Conservation (phyloP, 768 basidiomycete species). For the Psilocybe tampanensis region DNA sequence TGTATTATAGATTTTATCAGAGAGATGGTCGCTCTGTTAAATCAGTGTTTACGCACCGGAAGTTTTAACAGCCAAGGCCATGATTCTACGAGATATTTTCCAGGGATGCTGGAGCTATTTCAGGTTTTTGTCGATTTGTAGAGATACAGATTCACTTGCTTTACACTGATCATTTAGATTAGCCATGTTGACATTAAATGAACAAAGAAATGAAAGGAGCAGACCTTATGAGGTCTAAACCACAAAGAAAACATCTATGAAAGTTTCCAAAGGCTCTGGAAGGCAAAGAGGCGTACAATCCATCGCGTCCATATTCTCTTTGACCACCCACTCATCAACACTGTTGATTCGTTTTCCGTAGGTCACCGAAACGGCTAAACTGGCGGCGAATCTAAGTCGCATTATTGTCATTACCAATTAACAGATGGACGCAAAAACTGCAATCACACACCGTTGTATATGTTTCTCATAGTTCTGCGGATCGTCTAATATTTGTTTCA, state of each 20-base stretch:
- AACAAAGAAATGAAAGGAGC: background rate
- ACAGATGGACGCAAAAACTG: background rate
- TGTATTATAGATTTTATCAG: constrained; percentile 7
- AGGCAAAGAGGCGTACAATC: constrained; percentile 34
- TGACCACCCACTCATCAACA: constrained; percentile 49
- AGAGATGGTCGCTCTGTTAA: too few relatives aligned
- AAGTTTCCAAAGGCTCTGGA: background rate
- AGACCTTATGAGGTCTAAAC: constrained; percentile 22
- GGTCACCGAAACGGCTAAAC: constrained; percentile 44
- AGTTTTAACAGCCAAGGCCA: constrained; percentile 49
- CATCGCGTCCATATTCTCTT: constrained; percentile 45
- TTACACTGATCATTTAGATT: constrained; percentile 26
- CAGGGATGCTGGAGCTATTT: constrained; percentile 38
- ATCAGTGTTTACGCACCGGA: constrained; percentile 41
- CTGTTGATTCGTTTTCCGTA: constrained; percentile 46
- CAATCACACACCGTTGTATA: constrained; percentile 34
- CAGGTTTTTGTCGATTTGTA: background rate
- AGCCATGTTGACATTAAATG: background rate
- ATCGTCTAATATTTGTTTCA: constrained; percentile 41
- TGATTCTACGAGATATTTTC: constrained; percentile 50
- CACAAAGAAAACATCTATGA: background rate
- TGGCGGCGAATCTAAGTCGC: constrained; percentile 42
- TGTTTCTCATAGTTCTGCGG: constrained; percentile 42
- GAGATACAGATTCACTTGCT: constrained; percentile 22
- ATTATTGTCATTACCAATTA: background rate